Evolutionary conservation across 31 red algal genomes (phyloP).

Genomic region (Porphyra umbilicalis): DNA sequence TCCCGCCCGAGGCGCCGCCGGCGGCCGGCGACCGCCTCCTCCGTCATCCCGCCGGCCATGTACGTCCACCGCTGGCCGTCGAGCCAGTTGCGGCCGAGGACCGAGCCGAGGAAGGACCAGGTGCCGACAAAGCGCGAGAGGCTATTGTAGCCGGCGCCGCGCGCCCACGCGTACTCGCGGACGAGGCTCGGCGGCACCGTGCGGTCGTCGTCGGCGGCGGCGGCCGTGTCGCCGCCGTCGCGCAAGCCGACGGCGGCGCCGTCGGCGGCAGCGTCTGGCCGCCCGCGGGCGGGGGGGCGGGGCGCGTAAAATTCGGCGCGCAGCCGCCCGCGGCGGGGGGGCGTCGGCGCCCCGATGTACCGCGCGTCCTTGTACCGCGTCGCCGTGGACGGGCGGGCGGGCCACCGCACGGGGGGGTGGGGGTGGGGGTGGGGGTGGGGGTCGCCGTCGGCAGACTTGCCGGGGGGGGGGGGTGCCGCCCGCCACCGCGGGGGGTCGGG

Average conservation of each 20-base stretch:
- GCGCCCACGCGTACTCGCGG: conserved; percentile 4
- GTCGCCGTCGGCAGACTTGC: too few species aligned
- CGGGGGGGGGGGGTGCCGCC: too few species aligned
- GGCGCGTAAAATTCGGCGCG: conserved; percentile 33
- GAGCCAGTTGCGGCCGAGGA: conserved; percentile 37
- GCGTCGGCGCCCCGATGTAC: conserved; percentile 34
- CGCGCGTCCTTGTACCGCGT: neutral
- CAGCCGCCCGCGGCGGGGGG: conserved; percentile 25
- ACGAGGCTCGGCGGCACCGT: neutral
- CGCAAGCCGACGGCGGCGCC: too few species aligned
- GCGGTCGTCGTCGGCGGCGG: conserved; percentile 11
- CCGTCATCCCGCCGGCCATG: conserved; percentile 14
- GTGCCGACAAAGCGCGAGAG: conserved; percentile 32
- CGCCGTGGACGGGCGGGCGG: neutral
- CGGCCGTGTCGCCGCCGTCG: conserved; percentile 6
- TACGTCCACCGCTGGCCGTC: conserved; percentile 37
- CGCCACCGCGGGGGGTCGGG: too few species aligned
- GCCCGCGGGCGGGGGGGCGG: conserved; percentile 1
- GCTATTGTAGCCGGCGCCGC: conserved; percentile 21
- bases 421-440: neutral
- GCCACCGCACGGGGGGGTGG: neutral
- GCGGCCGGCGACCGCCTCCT: conserved; percentile 10
- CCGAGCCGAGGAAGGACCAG: conserved; percentile 44
- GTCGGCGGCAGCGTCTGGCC: too few species aligned
- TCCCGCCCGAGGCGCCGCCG: conserved; percentile 33